Evolutionary conservation across 805 yeast species (phyloP), one percentile per base, ranked within the genome.

Genomic region (Saturnispora saitoi): DNA sequence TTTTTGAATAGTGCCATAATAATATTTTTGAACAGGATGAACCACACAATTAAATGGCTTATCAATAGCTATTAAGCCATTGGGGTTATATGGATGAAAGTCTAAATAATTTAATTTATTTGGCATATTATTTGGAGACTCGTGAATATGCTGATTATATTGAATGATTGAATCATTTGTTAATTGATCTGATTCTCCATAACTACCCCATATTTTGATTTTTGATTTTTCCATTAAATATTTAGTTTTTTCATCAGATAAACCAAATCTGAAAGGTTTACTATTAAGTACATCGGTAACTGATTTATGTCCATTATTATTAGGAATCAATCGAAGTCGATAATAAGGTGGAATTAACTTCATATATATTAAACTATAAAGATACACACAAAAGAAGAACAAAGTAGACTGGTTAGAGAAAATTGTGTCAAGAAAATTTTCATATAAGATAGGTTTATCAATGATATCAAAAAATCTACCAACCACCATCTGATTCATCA

Each of bases 401-500:
- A n/a, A n/a, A n/a, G n/a, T n/a, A 4, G 22, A 24, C n/a, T 12
- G 4, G 12, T 20, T 3, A 14, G 15, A 30, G 28, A 30, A 29
- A 14, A 29, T 29, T 8, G 20, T 34, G 37, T 17, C 19, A 19
- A 17, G 38, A 34, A 34, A 32, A 34, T 17, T 34, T 34, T 34
- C 20, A 15, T 11, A 15, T 34, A 34, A n/a, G n/a, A n/a, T 8
- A 15, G 38, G 22, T 34, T 15, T 19, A 15, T 15, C 19, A 20
- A 15, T 34, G 17, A 20, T 34, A 12, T 15, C 24, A 17, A 9
- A 40, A n/a, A 41, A 32, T 17, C 24, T 36, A 77, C 88, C 88
- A 83, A 47, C 87, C 95, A 47, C 77, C 83, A 51, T 85, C 90
- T 54, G 85, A 93, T 56, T 86, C 95, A 51, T 84, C 93, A 54